These are phyloP conservation scores for Colletotrichum godetiae DNA, from an alignment of 2,329 filamentous ascomycete genomes.

Conservation along the genomic window DNA sequence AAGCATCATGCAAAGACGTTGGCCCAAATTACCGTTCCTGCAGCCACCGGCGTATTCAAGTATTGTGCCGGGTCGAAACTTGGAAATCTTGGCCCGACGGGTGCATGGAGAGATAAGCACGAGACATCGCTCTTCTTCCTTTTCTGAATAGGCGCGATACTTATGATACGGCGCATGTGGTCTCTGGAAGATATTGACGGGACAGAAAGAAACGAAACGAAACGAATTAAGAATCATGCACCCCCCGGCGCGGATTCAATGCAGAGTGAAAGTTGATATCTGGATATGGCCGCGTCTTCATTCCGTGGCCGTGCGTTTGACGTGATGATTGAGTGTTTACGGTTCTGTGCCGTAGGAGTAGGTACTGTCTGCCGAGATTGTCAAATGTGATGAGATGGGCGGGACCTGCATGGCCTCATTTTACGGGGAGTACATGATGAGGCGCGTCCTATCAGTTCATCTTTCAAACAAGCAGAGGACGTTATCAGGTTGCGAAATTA, in stretches of 20 bases:
- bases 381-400: conserved; percentile 26
- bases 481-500: background rate
- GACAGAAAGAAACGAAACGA: too few species aligned
- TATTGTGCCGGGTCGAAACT: too few species aligned
- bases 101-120: background rate
- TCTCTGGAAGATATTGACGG: too few species aligned
- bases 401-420: background rate
- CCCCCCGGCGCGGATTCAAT: too few species aligned
- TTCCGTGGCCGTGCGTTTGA: too few species aligned
- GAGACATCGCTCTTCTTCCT: background rate
- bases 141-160: too few species aligned
- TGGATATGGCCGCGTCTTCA: background rate
- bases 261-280: too few species aligned
- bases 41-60: background rate
- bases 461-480: background rate
- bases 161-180: too few species aligned
- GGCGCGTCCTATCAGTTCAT: background rate
- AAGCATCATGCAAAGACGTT: background rate
- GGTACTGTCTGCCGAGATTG: conserved; percentile 14
- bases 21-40: background rate
- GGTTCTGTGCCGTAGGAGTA: too few species aligned
- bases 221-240: too few species aligned
- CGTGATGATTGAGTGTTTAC: background rate
- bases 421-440: background rate
- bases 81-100: background rate